These are phyloP conservation scores for Pleurotus cornucopiae DNA, from an alignment of 768 basidiomycete genomes.

Conservation along the genomic window DNA sequence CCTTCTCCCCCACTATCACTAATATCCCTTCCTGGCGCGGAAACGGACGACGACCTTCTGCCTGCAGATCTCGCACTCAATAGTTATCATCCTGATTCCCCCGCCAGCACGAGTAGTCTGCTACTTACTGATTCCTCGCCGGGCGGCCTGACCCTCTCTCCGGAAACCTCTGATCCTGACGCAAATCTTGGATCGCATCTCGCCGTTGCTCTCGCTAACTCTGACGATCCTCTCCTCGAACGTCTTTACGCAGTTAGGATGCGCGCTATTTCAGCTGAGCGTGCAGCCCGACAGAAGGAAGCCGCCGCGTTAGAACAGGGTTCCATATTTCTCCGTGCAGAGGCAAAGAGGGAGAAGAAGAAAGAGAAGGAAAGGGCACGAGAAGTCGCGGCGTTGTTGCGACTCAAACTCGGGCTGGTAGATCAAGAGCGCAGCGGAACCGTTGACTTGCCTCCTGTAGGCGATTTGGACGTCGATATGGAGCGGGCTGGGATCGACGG, in stretches of 20 bases:
- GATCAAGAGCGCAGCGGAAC: background rate
- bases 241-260: conserved; percentile 36
- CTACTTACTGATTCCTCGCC: conserved; percentile 39
- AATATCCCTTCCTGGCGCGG: conserved; percentile 37
- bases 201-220: conserved; percentile 22
- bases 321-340: conserved; percentile 33
- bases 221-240: conserved; percentile 31
- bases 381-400: conserved; percentile 52
- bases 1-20: conserved; percentile 20
- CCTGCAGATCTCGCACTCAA: conserved; percentile 18
- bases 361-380: conserved; percentile 49
- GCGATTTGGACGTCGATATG: background rate
- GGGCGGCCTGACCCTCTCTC: conserved; percentile 37
- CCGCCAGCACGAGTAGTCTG: conserved; percentile 7
- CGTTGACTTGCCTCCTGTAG: background rate
- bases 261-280: conserved; percentile 28
- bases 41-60: conserved; percentile 37
- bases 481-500: background rate
- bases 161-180: conserved; percentile 35
- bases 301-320: conserved; percentile 26
- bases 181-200: conserved; percentile 15
- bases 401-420: conserved; percentile 40
- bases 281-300: conserved; percentile 25
- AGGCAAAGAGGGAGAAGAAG: conserved; percentile 41
- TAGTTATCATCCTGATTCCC: conserved; percentile 1